Evolutionary conservation across 257 asterid species (phyloP).

Genomic region (Striga asiatica): DNA sequence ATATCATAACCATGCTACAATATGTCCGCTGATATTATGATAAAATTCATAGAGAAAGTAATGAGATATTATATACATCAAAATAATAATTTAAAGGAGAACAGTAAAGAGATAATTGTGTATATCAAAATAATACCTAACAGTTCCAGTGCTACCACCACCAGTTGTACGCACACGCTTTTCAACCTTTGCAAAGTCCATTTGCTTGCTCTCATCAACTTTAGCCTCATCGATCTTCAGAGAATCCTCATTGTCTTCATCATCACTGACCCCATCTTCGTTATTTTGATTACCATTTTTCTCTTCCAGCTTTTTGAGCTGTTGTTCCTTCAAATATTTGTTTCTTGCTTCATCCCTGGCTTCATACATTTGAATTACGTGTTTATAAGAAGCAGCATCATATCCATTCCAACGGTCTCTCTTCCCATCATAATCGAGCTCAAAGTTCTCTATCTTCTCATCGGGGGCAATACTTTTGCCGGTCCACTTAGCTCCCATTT

Average conservation of each 20-base stretch:
- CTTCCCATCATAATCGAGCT: constrained; percentile 93
- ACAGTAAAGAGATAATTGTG: too few relatives aligned
- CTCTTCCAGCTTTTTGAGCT: constrained; percentile 83
- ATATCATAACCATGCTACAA: too few relatives aligned
- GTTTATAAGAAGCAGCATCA: constrained; percentile 73
- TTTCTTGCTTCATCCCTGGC: constrained; percentile 92
- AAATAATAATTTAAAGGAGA: too few relatives aligned
- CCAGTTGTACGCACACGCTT: constrained; percentile 94
- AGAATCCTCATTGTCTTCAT: constrained; percentile 50
- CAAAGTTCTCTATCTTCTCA: constrained; percentile 85
- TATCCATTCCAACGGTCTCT: constrained; percentile 96
- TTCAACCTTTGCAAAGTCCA: constrained; percentile 90
- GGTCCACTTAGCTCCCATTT: constrained; percentile 72
- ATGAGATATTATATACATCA: too few relatives aligned
- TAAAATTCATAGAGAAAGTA: too few relatives aligned
- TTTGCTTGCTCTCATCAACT: constrained; percentile 70
- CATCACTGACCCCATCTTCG: constrained; percentile 62
- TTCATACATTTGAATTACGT: constrained; percentile 69
- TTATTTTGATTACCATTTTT: constrained; percentile 45
- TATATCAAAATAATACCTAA: constrained; percentile 16
- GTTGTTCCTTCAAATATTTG: constrained; percentile 76
- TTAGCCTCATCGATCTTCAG: constrained; percentile 34
- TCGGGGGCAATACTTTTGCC: constrained; percentile 63
- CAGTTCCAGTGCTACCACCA: constrained; percentile 94
- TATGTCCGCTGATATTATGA: too few relatives aligned